Evolutionary conservation across 495 filamentous ascomycete genomes (phyloP), one percentile per base, ranked within the genome.

Genomic region (Penicillium chermesinum): DNA sequence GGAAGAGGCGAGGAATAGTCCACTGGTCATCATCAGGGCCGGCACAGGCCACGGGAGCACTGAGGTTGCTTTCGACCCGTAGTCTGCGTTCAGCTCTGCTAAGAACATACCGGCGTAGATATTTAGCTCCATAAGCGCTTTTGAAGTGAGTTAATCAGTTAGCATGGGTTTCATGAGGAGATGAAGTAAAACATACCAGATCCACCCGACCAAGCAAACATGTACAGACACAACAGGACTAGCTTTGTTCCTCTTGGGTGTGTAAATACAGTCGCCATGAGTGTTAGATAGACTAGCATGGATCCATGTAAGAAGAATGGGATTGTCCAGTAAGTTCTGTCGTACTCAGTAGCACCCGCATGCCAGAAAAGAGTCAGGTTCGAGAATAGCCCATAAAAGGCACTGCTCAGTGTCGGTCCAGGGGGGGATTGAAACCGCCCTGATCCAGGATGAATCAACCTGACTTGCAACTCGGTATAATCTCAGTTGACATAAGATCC

Each of bases 101-200:
- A 57, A 36, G 14, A 57, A 45, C 40, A 57, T 57, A 12, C 54
- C 54, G 1, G 50, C 49, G 22, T 53, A 57, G n/a, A 53, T 22
- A 18, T 53, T 53, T 16, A 47, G 38, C 16, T 53, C 54, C 36
- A 53, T 40, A 1, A 57, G 40, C n/a, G 45, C 54, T 57, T 15
- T 46, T 22, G 4, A 20, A 10, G 27, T 38, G n/a, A 32, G n/a
- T 22, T 18, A 8, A 21, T 1, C 34, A 4, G 20, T 33, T 33
- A 14, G 7, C 19, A 20, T n/a, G 30, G 3, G 0, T 22, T 13
- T n/a, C 10, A 12, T 32, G 0, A 9, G 9, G 7, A 19, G 1
- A 27, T 8, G 0, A 9, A 6, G 7, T 16, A 6, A n/a, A 2
- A 50, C 52, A 41, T 16, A 54, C 52, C 27, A 42, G 39, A 35